Evolutionary conservation across 108 stramenopile species (phyloP).

Genomic region (Pseudonitzschia delicatissima): DNA sequence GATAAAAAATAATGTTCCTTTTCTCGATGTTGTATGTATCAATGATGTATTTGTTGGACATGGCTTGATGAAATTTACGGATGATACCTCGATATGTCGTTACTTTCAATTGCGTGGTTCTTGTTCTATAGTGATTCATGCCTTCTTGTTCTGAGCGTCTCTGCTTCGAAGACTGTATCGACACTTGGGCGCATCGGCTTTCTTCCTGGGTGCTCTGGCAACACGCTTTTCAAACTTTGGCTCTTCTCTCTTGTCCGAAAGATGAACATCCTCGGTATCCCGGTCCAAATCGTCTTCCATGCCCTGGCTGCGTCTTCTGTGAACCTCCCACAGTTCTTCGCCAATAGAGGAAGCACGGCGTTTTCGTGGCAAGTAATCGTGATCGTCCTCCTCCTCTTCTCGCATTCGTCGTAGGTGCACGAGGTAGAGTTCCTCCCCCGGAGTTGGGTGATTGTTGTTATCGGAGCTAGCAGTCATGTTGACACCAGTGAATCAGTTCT

Average conservation of each 20-base stretch:
- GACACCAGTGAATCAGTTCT: too few species aligned
- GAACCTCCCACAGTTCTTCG: constrained; percentile 66
- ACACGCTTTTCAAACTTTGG: too few species aligned
- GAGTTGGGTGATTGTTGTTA: too few species aligned
- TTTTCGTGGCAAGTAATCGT: constrained; percentile 40
- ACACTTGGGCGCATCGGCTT: background rate
- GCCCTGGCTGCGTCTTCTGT: constrained; percentile 59
- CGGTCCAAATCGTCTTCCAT: constrained; percentile 44
- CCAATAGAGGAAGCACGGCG: constrained; percentile 39
- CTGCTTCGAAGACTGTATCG: constrained; percentile 17
- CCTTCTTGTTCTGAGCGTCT: background rate
- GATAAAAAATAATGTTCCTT: background rate
- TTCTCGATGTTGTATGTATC: constrained; percentile 12
- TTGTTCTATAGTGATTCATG: background rate
- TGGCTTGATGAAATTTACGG: too few species aligned
- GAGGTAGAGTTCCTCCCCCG: constrained; percentile 71
- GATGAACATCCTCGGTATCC: background rate
- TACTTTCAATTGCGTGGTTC: too few species aligned
- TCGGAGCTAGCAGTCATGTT: too few species aligned
- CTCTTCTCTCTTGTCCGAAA: background rate
- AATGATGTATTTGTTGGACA: background rate
- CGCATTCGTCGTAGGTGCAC: constrained; percentile 57
- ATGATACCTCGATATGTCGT: too few species aligned
- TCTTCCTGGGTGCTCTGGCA: background rate
- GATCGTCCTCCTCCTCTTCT: constrained; percentile 46